These are phyloP conservation scores for Tetradesmus obliquus DNA, from an alignment of 139 green algal species.

Conservation along the genomic window DNA sequence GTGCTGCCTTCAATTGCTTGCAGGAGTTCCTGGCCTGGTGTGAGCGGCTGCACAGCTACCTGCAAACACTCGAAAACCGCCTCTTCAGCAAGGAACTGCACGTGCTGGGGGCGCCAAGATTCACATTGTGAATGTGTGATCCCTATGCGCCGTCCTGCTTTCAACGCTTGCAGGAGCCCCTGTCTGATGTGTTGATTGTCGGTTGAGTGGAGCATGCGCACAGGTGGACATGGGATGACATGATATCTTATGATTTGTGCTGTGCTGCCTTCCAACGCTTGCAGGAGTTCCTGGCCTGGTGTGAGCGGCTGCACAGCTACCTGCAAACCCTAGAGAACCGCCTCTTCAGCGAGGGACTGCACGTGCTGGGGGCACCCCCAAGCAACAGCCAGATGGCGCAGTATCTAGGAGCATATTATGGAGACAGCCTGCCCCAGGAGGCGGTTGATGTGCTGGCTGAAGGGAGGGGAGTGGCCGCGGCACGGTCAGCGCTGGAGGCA, in stretches of 20 bases:
- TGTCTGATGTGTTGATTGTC: not conserved
- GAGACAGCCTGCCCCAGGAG: slow-evolving; percentile 66
- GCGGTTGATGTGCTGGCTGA: slow-evolving; percentile 72
- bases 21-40: slow-evolving; percentile 25
- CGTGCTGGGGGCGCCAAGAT: slow-evolving; percentile 75
- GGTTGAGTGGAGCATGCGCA: too few species aligned
- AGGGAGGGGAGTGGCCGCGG: slow-evolving; percentile 43
- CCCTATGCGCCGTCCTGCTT: too few species aligned
- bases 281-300: slow-evolving; percentile 32
- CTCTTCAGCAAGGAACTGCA: slow-evolving; percentile 97
- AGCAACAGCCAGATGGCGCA: slow-evolving; percentile 57
- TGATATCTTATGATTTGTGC: not conserved
- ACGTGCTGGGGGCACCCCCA: slow-evolving; percentile 87
- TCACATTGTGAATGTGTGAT: too few species aligned
- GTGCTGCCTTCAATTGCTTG: not conserved
- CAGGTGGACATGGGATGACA: too few species aligned
- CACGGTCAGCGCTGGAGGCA: slow-evolving; percentile 57
- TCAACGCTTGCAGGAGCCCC: too few species aligned
- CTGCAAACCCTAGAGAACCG: slow-evolving; percentile 91
- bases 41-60: slow-evolving; percentile 85
- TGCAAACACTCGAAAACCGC: slow-evolving; percentile 88
- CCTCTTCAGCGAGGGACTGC: slow-evolving; percentile 96
- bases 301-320: slow-evolving; percentile 84
- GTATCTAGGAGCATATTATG: slow-evolving; percentile 87
- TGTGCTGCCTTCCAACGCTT: not conserved